These are phyloP conservation scores for Mycothermus thermophilus DNA, from an alignment of 495 filamentous ascomycete genomes.

Conservation along the genomic window DNA sequence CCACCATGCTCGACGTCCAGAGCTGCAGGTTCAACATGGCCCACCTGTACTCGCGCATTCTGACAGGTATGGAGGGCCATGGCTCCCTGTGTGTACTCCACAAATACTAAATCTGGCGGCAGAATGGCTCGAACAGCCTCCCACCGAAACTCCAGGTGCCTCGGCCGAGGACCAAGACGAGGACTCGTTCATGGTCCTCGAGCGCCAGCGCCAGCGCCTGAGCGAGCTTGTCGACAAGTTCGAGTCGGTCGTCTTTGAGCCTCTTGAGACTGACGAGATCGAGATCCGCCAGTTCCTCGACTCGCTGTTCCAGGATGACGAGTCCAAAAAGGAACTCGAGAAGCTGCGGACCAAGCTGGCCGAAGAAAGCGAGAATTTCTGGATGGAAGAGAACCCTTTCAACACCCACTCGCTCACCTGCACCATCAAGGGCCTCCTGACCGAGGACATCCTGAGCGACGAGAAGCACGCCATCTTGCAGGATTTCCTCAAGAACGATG, in stretches of 20 bases:
- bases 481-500: constrained; percentile 44
- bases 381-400: constrained; percentile 17
- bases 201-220: constrained; percentile 36
- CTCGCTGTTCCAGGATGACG: constrained; percentile 32
- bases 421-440: constrained; percentile 41
- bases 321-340: constrained; percentile 21
- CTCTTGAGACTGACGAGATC: constrained; percentile 30
- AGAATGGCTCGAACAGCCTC: constrained; percentile 41
- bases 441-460: constrained; percentile 44
- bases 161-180: constrained; percentile 10
- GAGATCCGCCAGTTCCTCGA: constrained; percentile 40
- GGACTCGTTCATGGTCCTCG: constrained; percentile 23
- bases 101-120: too few relatives aligned
- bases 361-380: constrained; percentile 5
- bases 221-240: constrained; percentile 39
- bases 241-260: constrained; percentile 45
- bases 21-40: constrained; percentile 45
- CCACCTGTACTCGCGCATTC: constrained; percentile 44
- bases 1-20: constrained; percentile 29
- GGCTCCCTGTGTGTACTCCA: background rate
- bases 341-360: constrained; percentile 12
- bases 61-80: constrained; percentile 23
- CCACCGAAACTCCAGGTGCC: constrained; percentile 7
- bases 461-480: constrained; percentile 46
- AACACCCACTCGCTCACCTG: constrained; percentile 14